Conservation (phyloP, 108 stramenopile species). For the Cyclotella atomus region DNA sequence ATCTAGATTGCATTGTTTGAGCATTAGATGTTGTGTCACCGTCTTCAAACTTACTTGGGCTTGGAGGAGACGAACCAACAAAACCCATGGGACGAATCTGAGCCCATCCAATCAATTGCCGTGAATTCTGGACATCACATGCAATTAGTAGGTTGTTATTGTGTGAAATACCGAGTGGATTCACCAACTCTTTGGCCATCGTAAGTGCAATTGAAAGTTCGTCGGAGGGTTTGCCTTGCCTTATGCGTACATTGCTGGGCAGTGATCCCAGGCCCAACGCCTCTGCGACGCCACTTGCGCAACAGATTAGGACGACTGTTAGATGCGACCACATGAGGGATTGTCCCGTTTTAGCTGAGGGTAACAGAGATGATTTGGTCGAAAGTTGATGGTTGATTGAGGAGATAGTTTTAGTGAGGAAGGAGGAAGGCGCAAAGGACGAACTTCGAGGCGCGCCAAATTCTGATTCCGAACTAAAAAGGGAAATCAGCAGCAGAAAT, state of each 20-base stretch:
- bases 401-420: too few species aligned
- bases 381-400: too few species aligned
- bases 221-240: conserved; percentile 9
- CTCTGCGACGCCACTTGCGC: too few species aligned
- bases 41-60: conserved; percentile 4
- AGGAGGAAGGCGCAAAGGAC: too few species aligned
- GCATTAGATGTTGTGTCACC: conserved; percentile 5
- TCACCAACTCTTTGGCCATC: conserved; percentile 52
- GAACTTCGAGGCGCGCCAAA: too few species aligned
- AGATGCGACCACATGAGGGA: too few species aligned
- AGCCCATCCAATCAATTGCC: conserved; percentile 47
- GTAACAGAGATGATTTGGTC: too few species aligned
- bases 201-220: conserved; percentile 24
- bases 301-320: too few species aligned
- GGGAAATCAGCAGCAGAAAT: too few species aligned
- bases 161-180: conserved; percentile 46
- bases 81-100: conserved; percentile 45
- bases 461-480: too few species aligned
- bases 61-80: not conserved
- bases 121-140: conserved; percentile 13
- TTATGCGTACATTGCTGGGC: not conserved
- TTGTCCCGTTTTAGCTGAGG: too few species aligned
- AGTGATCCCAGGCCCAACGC: not conserved
- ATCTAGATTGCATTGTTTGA: not conserved
- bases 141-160: conserved; percentile 39